These are phyloP conservation scores for Cryphonectria naterciae DNA, from an alignment of 2,329 filamentous ascomycete genomes.

Conservation along the genomic window DNA sequence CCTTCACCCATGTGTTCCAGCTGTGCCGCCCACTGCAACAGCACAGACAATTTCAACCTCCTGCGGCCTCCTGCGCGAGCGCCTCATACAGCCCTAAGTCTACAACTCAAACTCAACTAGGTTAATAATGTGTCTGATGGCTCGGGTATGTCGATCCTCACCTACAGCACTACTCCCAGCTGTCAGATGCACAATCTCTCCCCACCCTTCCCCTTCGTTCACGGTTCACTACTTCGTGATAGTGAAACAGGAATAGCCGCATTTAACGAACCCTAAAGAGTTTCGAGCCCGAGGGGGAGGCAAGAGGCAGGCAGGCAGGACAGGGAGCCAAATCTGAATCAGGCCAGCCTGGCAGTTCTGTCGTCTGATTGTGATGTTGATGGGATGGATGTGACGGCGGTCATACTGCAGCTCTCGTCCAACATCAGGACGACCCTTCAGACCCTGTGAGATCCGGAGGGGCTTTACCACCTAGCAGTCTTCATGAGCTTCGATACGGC, in stretches of 20 bases:
- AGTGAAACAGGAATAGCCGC: slow-evolving; percentile 9
- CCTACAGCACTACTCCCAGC: background rate
- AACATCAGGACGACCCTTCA: background rate
- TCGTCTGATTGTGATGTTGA: slow-evolving; percentile 5
- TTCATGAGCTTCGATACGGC: background rate
- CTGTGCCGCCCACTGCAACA: background rate
- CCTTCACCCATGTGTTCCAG: background rate
- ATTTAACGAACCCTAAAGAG: slow-evolving; percentile 20
- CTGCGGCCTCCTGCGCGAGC: background rate
- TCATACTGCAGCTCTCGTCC: background rate
- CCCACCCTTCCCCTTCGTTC: background rate
- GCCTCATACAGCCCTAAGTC: background rate
- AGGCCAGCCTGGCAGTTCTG: background rate
- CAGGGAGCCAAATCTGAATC: background rate
- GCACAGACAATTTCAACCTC: background rate
- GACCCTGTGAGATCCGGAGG: background rate
- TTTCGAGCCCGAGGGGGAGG: slow-evolving; percentile 5
- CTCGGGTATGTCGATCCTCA: background rate
- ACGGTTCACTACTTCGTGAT: background rate
- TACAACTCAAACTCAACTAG: background rate
- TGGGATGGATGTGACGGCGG: background rate
- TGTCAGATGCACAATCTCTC: background rate
- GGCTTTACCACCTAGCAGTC: background rate
- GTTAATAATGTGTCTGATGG: background rate
- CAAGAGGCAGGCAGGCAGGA: background rate